phyloP scores from a whole-genome alignment of 2,329 filamentous ascomycete genomes.

The Mollisia scopiformis region DNA sequence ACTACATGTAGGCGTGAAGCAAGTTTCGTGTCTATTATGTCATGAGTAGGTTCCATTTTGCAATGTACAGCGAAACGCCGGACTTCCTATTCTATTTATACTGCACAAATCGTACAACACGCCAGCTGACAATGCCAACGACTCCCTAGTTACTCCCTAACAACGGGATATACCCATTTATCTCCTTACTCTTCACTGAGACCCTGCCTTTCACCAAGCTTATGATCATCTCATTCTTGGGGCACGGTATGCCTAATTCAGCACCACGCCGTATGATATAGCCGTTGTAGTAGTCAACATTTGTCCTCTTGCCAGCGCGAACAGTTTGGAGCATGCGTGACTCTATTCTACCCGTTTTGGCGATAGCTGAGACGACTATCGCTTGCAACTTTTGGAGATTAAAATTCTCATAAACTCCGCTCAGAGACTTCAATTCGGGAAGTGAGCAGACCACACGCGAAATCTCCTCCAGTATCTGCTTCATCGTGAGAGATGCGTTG shows the following conservation, averaged over 20 bases:
- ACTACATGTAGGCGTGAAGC: neutral
- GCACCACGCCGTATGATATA: slow-evolving; percentile 79
- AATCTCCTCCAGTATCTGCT: slow-evolving; percentile 75
- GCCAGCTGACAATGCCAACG: neutral
- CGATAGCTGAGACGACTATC: slow-evolving; percentile 56
- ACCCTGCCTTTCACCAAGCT: slow-evolving; percentile 74
- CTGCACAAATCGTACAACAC: slow-evolving; percentile 1
- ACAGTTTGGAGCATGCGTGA: slow-evolving; percentile 67
- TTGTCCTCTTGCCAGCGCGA: slow-evolving; percentile 63
- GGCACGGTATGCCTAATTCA: slow-evolving; percentile 72
- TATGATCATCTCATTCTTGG: slow-evolving; percentile 73
- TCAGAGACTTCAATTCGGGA: slow-evolving; percentile 69
- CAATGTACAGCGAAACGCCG: neutral
- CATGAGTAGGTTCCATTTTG: neutral
- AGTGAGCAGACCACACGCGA: slow-evolving; percentile 70
- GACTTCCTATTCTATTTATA: neutral
- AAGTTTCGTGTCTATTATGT: neutral
- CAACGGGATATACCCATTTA: slow-evolving; percentile 35
- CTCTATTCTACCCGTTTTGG: slow-evolving; percentile 56
- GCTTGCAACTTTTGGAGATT: slow-evolving; percentile 63
- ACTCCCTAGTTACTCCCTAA: neutral
- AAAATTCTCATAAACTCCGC: slow-evolving; percentile 58
- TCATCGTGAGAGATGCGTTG: slow-evolving; percentile 66
- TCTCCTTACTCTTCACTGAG: slow-evolving; percentile 27
- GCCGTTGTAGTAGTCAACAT: slow-evolving; percentile 85